phyloP scores from a whole-genome alignment of 164 flowering plant genomes.

The Saururus chinensis region DNA sequence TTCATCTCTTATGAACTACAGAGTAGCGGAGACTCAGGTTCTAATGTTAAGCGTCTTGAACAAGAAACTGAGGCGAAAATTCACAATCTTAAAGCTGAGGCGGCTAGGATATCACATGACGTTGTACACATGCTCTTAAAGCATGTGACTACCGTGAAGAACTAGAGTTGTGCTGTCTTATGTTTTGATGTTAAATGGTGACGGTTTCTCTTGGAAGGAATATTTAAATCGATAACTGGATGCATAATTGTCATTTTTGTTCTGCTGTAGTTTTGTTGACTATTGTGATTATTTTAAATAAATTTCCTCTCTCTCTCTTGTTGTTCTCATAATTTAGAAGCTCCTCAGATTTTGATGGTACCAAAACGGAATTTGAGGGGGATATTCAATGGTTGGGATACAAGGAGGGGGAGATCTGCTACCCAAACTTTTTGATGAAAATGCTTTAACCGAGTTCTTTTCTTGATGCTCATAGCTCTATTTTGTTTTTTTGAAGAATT shows the following conservation, averaged over 20 bases:
- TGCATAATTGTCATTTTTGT: conserved; percentile 1
- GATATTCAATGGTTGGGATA: too few relatives aligned
- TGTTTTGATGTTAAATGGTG: neutral
- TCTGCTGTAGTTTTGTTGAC: neutral
- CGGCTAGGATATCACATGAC: conserved; percentile 52
- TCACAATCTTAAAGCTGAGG: conserved; percentile 42
- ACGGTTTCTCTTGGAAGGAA: conserved; percentile 6
- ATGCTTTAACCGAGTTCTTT: too few relatives aligned
- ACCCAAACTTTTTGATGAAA: too few relatives aligned
- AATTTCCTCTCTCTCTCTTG: too few relatives aligned
- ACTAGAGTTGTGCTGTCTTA: conserved; percentile 18
- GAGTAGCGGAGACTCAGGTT: conserved; percentile 93
- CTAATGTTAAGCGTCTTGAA: conserved; percentile 87
- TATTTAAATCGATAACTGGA: neutral
- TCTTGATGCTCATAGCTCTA: too few relatives aligned
- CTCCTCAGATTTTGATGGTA: too few relatives aligned
- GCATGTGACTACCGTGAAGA: conserved; percentile 72
- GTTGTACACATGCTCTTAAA: conserved; percentile 77
- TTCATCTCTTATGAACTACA: conserved; percentile 17
- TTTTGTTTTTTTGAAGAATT: too few relatives aligned
- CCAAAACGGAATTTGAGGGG: too few relatives aligned
- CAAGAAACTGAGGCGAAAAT: conserved; percentile 68
- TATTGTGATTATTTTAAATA: too few relatives aligned
- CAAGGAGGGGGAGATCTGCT: too few relatives aligned
- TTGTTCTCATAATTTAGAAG: too few relatives aligned